Evolutionary conservation across 768 basidiomycete genomes (phyloP), one percentile per base, ranked within the genome.

Genomic region (Pholiota conissans): DNA sequence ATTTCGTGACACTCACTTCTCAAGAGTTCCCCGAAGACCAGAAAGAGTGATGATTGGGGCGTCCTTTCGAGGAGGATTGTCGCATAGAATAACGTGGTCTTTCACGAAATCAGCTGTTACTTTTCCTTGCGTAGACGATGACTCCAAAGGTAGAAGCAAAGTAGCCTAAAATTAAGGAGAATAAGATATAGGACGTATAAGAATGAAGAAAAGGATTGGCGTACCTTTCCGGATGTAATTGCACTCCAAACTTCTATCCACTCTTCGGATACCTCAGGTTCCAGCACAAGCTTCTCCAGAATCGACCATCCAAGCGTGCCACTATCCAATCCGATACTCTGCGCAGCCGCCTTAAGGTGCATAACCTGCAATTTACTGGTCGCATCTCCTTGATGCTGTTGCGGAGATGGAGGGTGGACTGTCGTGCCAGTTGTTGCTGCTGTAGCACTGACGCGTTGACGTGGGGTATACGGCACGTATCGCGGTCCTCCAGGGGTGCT

Each of bases 391-490:
- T 81, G 80, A 18, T 74, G 74, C 14, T 76, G 76, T 34, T 78
- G 79, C 53, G 76, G 79, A 26, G 77, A 76, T 14, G 79, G 67
- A 0, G 83, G 73, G 54, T 79, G 62, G 64, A 79, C 57, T 66
- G 81, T 80, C 3, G 83, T 81, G 26, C 80, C 79, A 10, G 82
- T 79, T 10, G 82, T 77, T 11, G 78, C 70, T 8, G 77, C 76
- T 16, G 78, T 72, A 18, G 77, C 71, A 14, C 74, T 66, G 24
- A 75, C 71, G 42, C 87, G 84, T 40, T 91, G 90, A 22, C 86
- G 74, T 0, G 91, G 90, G 0, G 89, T 92, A 62, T 93, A 92
- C 1, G 90, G 86, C 1, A 88, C 82, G 73, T 92, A 93, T 59
- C 80, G 79, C 10, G 84, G 76, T 3, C 60, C 63, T 11, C 60